These are phyloP conservation scores for Silene coronaria DNA, from an alignment of 179 eudicot species.

Conservation along the genomic window DNA sequence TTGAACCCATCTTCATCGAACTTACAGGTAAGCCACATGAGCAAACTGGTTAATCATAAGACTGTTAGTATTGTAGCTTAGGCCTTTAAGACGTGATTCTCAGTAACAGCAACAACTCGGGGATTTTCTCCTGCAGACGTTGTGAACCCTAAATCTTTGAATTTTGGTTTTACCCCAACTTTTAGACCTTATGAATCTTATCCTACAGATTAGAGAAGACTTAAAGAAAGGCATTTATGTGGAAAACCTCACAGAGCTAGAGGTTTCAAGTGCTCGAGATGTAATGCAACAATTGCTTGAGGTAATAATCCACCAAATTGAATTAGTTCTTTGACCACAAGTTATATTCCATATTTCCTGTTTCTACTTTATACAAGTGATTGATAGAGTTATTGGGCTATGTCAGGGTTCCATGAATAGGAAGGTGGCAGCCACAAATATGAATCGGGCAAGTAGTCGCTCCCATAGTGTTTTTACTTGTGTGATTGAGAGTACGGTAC, in stretches of 20 bases:
- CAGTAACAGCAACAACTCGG: neutral
- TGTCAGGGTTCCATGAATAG: constrained; percentile 91
- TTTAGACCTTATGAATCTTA: neutral
- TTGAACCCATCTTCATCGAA: constrained; percentile 75
- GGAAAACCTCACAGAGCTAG: constrained; percentile 81
- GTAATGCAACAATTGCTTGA: constrained; percentile 89
- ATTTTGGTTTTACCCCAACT: neutral
- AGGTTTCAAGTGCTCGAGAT: constrained; percentile 85
- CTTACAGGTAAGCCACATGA: constrained; percentile 50
- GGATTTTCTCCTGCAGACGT: neutral
- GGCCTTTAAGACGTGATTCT: neutral
- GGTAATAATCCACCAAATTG: constrained; percentile 29
- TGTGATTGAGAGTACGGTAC: constrained; percentile 81
- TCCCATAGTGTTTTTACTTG: constrained; percentile 98
- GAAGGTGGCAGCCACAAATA: constrained; percentile 97
- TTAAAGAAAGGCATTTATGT: constrained; percentile 90
- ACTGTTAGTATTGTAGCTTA: neutral
- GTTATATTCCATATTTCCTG: neutral
- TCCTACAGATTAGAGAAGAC: constrained; percentile 83
- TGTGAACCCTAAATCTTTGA: neutral
- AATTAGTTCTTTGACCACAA: neutral
- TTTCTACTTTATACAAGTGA: neutral
- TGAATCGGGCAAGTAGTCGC: constrained; percentile 99
- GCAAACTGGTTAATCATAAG: neutral
- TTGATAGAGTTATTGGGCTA: constrained; percentile 11